Evolutionary conservation across 257 asterid genomes (phyloP).

Genomic region (Echites panduratus): DNA sequence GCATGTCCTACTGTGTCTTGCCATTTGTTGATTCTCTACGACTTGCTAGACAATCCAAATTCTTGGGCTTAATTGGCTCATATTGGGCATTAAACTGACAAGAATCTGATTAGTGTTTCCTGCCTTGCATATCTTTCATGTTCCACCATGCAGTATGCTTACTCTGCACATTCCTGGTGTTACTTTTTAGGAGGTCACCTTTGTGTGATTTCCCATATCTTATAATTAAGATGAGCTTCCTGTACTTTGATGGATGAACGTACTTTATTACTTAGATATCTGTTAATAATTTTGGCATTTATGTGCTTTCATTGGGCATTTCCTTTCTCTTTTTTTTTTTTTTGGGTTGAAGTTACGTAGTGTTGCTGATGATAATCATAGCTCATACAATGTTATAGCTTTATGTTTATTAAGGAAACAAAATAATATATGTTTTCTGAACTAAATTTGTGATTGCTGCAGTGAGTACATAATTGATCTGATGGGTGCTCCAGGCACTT

Average conservation of each 20-base stretch:
- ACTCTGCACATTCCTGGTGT: neutral
- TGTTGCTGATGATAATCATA: neutral
- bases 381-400: neutral
- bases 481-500: slow-evolving; percentile 99
- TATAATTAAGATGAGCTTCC: neutral
- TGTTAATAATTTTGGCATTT: neutral
- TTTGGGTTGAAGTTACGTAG: neutral
- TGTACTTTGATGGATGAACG: neutral
- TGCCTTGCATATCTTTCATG: neutral
- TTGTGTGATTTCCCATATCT: neutral
- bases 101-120: neutral
- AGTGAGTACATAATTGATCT: slow-evolving; percentile 96
- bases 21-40: neutral
- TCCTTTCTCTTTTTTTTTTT: neutral
- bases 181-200: neutral
- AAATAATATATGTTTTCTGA: neutral
- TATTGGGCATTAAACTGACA: neutral
- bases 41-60: neutral
- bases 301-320: neutral
- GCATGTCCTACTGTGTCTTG: neutral
- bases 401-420: neutral
- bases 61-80: neutral
- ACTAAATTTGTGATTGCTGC: slow-evolving; percentile 32
- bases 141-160: neutral
- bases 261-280: neutral